These are phyloP conservation scores for Cantharellus anzutake DNA, from an alignment of 768 basidiomycete species.

Conservation along the genomic window DNA sequence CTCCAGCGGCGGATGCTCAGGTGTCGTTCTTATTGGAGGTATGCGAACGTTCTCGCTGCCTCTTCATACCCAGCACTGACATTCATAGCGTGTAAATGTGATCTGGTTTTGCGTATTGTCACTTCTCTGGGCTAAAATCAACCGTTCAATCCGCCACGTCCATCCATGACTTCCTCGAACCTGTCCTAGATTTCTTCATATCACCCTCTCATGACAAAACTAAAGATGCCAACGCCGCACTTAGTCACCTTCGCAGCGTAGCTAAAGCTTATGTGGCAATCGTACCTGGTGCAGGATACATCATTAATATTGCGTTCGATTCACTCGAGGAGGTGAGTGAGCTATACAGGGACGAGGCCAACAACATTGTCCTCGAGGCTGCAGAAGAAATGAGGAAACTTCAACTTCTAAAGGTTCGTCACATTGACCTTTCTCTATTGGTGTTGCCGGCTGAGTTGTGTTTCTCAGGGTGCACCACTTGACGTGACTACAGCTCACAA, in stretches of 20 bases:
- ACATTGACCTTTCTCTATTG: background rate
- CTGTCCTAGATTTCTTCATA: slow-evolving; percentile 13
- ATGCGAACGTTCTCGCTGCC: too few relatives aligned
- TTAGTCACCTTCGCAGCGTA: slow-evolving; percentile 22
- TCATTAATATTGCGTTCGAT: slow-evolving; percentile 28
- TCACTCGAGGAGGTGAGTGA: slow-evolving; percentile 21
- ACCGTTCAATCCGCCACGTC: slow-evolving; percentile 20
- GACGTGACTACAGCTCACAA: slow-evolving; percentile 16
- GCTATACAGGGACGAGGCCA: slow-evolving; percentile 23
- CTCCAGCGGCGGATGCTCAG: too few relatives aligned
- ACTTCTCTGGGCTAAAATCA: slow-evolving; percentile 23
- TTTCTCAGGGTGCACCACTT: slow-evolving; percentile 7
- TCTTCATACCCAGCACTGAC: too few relatives aligned
- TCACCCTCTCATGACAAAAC: slow-evolving; percentile 10
- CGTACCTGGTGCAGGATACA: slow-evolving; percentile 21
- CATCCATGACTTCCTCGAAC: slow-evolving; percentile 13
- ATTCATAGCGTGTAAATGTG: too few relatives aligned
- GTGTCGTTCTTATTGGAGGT: too few relatives aligned
- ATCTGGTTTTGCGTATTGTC: slow-evolving; percentile 22
- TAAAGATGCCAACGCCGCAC: slow-evolving; percentile 17
- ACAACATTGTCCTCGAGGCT: slow-evolving; percentile 19
- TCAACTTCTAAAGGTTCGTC: slow-evolving; percentile 9
- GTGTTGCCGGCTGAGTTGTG: background rate
- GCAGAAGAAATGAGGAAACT: slow-evolving; percentile 19
- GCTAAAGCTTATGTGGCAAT: slow-evolving; percentile 24